Percentiles rank a stretch among this genome's conserved stretches.
Evolutionary conservation across 2,329 filamentous ascomycete genomes (phyloP).

Genomic region (Reticulascus tulasneorum): DNA sequence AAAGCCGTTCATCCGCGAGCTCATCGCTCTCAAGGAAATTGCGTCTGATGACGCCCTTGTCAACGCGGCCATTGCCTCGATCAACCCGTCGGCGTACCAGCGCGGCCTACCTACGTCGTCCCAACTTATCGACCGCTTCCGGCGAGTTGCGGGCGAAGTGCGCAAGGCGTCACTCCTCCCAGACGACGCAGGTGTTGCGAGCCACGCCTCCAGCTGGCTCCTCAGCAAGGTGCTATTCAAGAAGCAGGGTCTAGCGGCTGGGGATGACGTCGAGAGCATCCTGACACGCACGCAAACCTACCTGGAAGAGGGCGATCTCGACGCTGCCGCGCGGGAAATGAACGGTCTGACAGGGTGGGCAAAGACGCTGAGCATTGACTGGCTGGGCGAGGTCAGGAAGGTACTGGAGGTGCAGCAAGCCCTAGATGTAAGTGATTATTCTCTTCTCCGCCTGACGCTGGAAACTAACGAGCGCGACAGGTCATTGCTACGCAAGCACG

Average conservation of each 20-base stretch:
- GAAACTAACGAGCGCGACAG: slow-evolving; percentile 34
- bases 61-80: slow-evolving; percentile 90
- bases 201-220: slow-evolving; percentile 84
- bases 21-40: slow-evolving; percentile 92
- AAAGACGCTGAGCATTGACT: slow-evolving; percentile 90
- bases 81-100: slow-evolving; percentile 92
- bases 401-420: slow-evolving; percentile 95
- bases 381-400: slow-evolving; percentile 85
- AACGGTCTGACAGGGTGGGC: slow-evolving; percentile 91
- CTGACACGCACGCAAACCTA: slow-evolving; percentile 84
- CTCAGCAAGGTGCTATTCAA: slow-evolving; percentile 95
- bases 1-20: slow-evolving; percentile 83
- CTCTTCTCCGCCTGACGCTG: neutral
- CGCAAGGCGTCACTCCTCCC: slow-evolving; percentile 90
- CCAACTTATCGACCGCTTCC: slow-evolving; percentile 92
- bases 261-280: slow-evolving; percentile 90
- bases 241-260: slow-evolving; percentile 79
- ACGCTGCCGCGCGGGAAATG: slow-evolving; percentile 90
- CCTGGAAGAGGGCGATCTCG: slow-evolving; percentile 88
- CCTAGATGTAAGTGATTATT: slow-evolving; percentile 72
- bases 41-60: slow-evolving; percentile 81
- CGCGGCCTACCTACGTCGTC: slow-evolving; percentile 78
- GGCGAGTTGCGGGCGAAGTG: slow-evolving; percentile 85
- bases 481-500: slow-evolving; percentile 88
- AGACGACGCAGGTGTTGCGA: slow-evolving; percentile 89